Percentiles rank a stretch among this genome's conserved stretches.
Conservation (phyloP, 1,139 yeast genomes). For the Protomyces lactucae-debilis region DNA sequence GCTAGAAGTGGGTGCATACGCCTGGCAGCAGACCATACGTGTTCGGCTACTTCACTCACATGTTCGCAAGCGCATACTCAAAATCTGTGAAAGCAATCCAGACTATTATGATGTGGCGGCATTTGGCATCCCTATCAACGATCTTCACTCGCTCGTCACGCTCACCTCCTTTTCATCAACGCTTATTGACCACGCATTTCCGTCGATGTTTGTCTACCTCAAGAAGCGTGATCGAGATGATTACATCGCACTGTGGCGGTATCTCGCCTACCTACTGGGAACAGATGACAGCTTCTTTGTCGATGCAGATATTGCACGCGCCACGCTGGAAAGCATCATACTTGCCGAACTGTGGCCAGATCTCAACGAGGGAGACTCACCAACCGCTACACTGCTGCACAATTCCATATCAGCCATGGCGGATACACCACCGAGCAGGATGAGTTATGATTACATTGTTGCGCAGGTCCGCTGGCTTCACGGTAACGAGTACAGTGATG, state of each 20-base stretch:
- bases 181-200: conserved; percentile 18
- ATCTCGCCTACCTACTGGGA: conserved; percentile 20
- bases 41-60: conserved; percentile 24
- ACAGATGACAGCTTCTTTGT: conserved; percentile 15
- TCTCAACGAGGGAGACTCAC: neutral
- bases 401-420: conserved; percentile 17
- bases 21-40: conserved; percentile 21
- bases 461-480: conserved; percentile 26
- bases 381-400: conserved; percentile 9
- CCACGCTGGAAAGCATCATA: conserved; percentile 14
- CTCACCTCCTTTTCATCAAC: conserved; percentile 18
- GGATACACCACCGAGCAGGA: conserved; percentile 19
- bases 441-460: conserved; percentile 16
- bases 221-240: conserved; percentile 20
- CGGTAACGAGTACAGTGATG: conserved; percentile 13
- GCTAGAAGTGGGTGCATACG: conserved; percentile 9
- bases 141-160: conserved; percentile 18
- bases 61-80: conserved; percentile 14
- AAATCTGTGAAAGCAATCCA: conserved; percentile 6
- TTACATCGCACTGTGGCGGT: conserved; percentile 25
- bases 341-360: conserved; percentile 24
- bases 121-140: conserved; percentile 23
- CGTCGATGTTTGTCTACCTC: conserved; percentile 20
- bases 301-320: conserved; percentile 22
- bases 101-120: conserved; percentile 16